Evolutionary conservation across 768 basidiomycete genomes (phyloP).

Genomic region (Pulveroboletus sp.): DNA sequence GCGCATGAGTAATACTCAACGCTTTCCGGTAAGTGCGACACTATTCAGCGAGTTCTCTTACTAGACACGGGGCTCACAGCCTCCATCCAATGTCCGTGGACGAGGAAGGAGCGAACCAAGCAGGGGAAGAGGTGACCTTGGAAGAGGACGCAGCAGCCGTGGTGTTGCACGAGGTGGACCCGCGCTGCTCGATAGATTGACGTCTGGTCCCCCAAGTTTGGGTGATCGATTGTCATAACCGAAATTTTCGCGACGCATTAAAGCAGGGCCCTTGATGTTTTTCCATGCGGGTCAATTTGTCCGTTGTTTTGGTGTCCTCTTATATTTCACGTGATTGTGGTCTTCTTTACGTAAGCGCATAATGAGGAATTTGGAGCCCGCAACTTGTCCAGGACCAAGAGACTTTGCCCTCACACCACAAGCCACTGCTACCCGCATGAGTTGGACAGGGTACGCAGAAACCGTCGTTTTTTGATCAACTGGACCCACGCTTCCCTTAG

Average conservation of each 20-base stretch:
- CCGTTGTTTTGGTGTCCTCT: background rate
- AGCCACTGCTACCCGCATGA: conserved; percentile 32
- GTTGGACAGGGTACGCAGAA: conserved; percentile 48
- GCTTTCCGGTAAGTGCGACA: conserved; percentile 17
- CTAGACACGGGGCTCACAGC: conserved; percentile 7
- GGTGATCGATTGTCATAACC: conserved; percentile 19
- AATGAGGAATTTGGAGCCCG: background rate
- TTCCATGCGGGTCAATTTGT: background rate
- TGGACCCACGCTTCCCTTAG: conserved; percentile 34
- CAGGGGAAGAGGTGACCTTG: conserved; percentile 18
- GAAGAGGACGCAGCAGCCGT: conserved; percentile 19
- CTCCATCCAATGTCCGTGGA: conserved; percentile 13
- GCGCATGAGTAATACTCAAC: conserved; percentile 22
- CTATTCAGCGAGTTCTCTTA: background rate
- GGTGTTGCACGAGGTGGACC: conserved; percentile 15
- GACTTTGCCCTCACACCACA: background rate
- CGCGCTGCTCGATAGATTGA: conserved; percentile 16
- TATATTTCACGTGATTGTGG: no score
- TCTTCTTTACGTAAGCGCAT: conserved; percentile 15
- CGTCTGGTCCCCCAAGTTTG: conserved; percentile 12
- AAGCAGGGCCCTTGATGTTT: background rate
- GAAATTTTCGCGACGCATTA: background rate
- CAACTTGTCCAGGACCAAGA: background rate
- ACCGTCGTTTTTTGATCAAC: background rate
- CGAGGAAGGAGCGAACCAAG: conserved; percentile 19